Evolutionary conservation across 176 grass and related monocot genomes (phyloP), one percentile per base, ranked within the genome.

Genomic region (Tillandsia leiboldiana): DNA sequence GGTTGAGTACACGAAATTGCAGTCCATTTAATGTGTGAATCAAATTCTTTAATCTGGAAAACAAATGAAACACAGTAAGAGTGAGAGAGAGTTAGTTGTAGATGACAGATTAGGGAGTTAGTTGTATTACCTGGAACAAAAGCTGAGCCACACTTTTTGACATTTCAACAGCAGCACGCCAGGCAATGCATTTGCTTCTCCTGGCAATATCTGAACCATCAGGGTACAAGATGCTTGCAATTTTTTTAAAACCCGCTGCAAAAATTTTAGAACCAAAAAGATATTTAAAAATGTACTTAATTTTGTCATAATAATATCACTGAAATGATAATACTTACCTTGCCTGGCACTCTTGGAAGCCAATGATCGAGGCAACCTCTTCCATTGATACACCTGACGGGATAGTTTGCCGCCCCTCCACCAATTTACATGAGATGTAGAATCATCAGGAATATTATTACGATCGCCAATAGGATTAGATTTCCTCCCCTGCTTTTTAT

Each of bases 1-100:
- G 69, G 90, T 63, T 85, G 77, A 80, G 84, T 71, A 24, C 73
- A 73, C 18, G 73, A 81, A 77, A 99, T 85, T 33, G 93, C 95
- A 75, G 80, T 63, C 95, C 95, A 99, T 65, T 83, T 93, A 78
- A 99, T 87, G 82, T 99, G 83, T 62, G 78, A 82, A 79, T 90
- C 84, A 73, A 99, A 70, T 70, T 99, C 95, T 88, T 99, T 99
- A 80, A 94, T 93, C 95, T 94, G 80, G 74, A 66, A 82, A 72
- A 72, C 49, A 10, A 18, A 81, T 53, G 70, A 72, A 80, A 5
- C 12, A 73, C 48, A 74, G 65, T n/a, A 74, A 87, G 22, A 77
- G 27, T 73, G 33, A 51, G 65, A 42, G 48, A 20, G 26, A 75
- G 68, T 75, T 50, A 77, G 71, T 66, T 61, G 23, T 12, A 17